A percentile compares a stretch with the other conserved stretches of the same genome.
Conservation (phyloP, 345 rosid genomes). For the Brassica juncea region DNA sequence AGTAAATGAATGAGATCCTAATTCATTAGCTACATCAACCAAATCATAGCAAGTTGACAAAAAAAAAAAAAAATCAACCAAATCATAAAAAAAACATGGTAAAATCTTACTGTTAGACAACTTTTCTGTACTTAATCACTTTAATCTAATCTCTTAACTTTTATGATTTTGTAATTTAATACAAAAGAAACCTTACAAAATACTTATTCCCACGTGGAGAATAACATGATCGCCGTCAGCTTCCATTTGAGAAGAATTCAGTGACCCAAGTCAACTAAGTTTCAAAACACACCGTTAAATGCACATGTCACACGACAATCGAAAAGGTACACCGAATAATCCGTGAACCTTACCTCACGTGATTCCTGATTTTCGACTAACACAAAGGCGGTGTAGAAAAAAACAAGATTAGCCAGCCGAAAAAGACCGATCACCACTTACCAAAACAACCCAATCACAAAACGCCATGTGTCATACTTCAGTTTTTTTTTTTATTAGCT, state of each 20-base stretch:
- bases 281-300: conserved; percentile 20
- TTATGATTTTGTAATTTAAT: background rate
- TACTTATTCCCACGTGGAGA: conserved; percentile 30
- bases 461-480: conserved; percentile 1
- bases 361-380: background rate
- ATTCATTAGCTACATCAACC: background rate
- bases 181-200: background rate
- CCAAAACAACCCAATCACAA: background rate
- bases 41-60: too few species aligned
- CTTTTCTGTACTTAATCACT: background rate
- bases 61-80: too few species aligned
- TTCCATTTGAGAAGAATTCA: conserved; percentile 17
- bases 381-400: conserved; percentile 16
- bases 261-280: conserved; percentile 34
- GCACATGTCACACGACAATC: conserved; percentile 16
- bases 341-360: conserved; percentile 14
- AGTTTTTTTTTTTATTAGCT: background rate
- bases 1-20: background rate
- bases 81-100: background rate
- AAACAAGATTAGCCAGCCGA: conserved; percentile 25
- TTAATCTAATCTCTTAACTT: conserved; percentile 9
- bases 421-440: conserved; percentile 40
- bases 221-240: conserved; percentile 33
- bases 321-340: background rate
- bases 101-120: background rate